A percentile compares a stretch with the other conserved stretches of the same genome.
Conservation (phyloP, 2,329 filamentous ascomycete species). For the Myrmaecium sp. region DNA sequence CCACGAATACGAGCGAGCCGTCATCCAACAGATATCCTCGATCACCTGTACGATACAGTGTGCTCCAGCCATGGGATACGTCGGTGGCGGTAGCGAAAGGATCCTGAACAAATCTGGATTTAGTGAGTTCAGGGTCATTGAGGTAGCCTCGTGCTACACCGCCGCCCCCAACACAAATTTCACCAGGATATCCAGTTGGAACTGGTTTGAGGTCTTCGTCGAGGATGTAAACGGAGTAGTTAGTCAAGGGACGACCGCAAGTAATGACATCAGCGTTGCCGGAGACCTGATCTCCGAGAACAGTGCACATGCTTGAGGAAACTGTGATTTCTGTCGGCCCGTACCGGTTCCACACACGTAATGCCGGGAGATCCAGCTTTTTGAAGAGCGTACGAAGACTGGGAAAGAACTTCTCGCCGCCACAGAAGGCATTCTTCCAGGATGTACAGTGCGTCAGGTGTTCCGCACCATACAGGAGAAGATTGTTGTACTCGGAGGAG, state of each 20-base stretch:
- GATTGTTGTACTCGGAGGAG: not conserved
- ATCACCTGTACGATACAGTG: conserved; percentile 65
- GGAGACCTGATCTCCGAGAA: not conserved
- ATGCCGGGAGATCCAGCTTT: not conserved
- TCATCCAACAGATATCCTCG: conserved; percentile 45
- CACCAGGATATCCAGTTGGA: conserved; percentile 28
- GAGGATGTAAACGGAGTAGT: conserved; percentile 5
- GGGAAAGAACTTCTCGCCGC: not conserved
- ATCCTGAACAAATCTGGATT: not conserved
- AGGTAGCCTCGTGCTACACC: conserved; percentile 64
- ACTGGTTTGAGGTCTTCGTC: conserved; percentile 3
- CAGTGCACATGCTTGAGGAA: not conserved
- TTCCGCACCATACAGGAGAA: not conserved
- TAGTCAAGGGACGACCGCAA: not conserved
- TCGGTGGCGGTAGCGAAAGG: not conserved
- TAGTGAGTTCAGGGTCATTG: conserved; percentile 43
- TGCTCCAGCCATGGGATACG: conserved; percentile 24
- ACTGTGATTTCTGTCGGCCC: not conserved
- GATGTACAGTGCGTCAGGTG: no score
- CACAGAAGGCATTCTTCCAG: not conserved
- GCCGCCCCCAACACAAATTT: conserved; percentile 58
- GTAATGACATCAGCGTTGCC: not conserved
- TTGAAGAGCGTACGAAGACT: not conserved
- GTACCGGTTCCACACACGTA: not conserved
- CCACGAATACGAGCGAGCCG: conserved; percentile 60